A percentile compares a stretch with the other conserved stretches of the same genome.
Conservation (phyloP, 495 filamentous ascomycete species). For the Rostrohypoxylon terebratum region DNA sequence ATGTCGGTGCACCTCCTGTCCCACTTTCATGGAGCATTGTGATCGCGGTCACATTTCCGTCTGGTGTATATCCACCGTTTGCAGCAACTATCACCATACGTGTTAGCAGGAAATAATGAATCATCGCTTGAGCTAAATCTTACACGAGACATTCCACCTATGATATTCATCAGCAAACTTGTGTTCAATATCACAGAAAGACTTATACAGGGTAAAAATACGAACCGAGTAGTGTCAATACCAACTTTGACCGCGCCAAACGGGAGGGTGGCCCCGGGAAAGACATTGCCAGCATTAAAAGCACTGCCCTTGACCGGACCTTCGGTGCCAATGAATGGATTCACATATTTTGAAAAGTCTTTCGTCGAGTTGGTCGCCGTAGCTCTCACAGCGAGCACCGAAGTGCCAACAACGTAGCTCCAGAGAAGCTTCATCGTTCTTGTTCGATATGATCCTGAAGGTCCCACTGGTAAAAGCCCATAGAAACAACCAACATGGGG, state of each 20-base stretch:
- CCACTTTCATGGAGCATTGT: conserved; percentile 80
- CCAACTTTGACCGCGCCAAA: conserved; percentile 78
- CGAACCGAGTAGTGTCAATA: conserved; percentile 60
- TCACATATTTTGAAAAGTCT: conserved; percentile 43
- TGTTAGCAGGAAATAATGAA: not conserved
- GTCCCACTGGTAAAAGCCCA: not conserved
- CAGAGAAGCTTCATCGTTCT: conserved; percentile 19
- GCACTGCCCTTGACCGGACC: conserved; percentile 23
- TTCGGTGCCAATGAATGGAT: conserved; percentile 44
- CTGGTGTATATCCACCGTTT: conserved; percentile 63
- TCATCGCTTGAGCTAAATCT: not conserved
- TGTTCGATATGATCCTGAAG: not conserved
- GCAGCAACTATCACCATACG: conserved; percentile 5
- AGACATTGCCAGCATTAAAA: conserved; percentile 69
- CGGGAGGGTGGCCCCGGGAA: conserved; percentile 71
- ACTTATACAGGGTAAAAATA: not conserved
- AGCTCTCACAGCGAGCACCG: conserved; percentile 10
- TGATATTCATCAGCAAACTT: conserved; percentile 51
- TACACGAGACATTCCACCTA: conserved; percentile 37
- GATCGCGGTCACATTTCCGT: conserved; percentile 71
- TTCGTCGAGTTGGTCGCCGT: not conserved
- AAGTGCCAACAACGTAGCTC: not conserved
- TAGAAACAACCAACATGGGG: not conserved
- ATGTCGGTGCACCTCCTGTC: conserved; percentile 77
- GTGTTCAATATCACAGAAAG: conserved; percentile 22